A percentile compares a stretch with the other conserved stretches of the same genome.
Conservation (phyloP, 257 asterid genomes). For the Nicotiana tabacum region DNA sequence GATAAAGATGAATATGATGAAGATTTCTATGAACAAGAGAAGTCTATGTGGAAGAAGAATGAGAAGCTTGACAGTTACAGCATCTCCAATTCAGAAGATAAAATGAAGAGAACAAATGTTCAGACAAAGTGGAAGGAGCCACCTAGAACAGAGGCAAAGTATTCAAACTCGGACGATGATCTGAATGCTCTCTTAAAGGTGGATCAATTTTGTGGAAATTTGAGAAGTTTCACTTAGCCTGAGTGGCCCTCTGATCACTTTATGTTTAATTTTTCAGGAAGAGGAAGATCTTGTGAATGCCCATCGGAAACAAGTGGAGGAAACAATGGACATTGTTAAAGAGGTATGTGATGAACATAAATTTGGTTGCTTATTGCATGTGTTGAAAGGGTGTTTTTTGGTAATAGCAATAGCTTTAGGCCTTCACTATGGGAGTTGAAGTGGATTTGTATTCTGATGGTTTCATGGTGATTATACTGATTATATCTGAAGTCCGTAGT, state of each 20-base stretch:
- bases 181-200: slow-evolving; percentile 78
- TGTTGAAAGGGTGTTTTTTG: not conserved
- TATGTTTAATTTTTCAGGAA: slow-evolving; percentile 45
- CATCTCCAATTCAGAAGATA: slow-evolving; percentile 50
- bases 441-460: not conserved
- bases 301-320: slow-evolving; percentile 48
- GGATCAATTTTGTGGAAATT: not conserved
- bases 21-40: slow-evolving; percentile 72
- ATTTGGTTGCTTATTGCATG: not conserved
- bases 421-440: not conserved
- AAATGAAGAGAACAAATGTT: slow-evolving; percentile 50
- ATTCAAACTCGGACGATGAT: slow-evolving; percentile 49
- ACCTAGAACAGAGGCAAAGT: slow-evolving; percentile 50
- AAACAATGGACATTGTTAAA: slow-evolving; percentile 55
- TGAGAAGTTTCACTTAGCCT: not conserved
- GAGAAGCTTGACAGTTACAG: slow-evolving; percentile 48
- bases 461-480: not conserved
- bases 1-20: slow-evolving; percentile 83
- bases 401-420: not conserved
- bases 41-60: slow-evolving; percentile 48
- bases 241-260: not conserved
- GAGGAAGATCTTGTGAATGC: slow-evolving; percentile 60
- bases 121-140: slow-evolving; percentile 80
- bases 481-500: not conserved
- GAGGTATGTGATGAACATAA: slow-evolving; percentile 48